These are phyloP conservation scores for Pseudogymnoascus sp. DNA, from an alignment of 2,329 filamentous ascomycete genomes.

Conservation along the genomic window DNA sequence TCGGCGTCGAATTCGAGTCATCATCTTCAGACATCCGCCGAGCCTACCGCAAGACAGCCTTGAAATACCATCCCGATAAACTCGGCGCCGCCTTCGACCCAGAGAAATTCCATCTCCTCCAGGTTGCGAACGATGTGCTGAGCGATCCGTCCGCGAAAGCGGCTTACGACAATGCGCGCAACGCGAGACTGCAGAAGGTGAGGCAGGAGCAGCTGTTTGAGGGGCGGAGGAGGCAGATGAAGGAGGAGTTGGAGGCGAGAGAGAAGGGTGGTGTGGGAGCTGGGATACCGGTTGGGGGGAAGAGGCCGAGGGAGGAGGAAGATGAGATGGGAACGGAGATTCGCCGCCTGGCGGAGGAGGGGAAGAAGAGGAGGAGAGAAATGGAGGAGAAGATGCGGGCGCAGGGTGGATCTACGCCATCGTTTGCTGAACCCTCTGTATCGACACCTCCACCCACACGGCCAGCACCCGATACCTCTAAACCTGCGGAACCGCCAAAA, in stretches of 20 bases:
- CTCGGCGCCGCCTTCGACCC: constrained; percentile 65
- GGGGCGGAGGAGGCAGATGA: constrained; percentile 63
- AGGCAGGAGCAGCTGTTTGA: constrained; percentile 67
- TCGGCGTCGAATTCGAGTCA: constrained; percentile 10
- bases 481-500: constrained; percentile 8
- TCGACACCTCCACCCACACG: constrained; percentile 15
- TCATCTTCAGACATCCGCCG: constrained; percentile 12
- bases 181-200: constrained; percentile 60
- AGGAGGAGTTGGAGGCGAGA: constrained; percentile 74
- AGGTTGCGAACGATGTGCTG: constrained; percentile 79
- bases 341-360: constrained; percentile 43
- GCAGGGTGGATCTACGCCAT: constrained; percentile 12
- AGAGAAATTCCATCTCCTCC: constrained; percentile 75
- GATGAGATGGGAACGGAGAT: constrained; percentile 43
- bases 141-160: constrained; percentile 60
- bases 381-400: constrained; percentile 34
- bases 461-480: constrained; percentile 12
- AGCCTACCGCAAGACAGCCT: constrained; percentile 73
- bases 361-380: constrained; percentile 40
- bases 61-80: constrained; percentile 95
- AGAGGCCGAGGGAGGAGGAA: constrained; percentile 45
- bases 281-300: constrained; percentile 43
- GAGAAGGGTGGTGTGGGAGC: constrained; percentile 47
- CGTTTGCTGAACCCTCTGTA: constrained; percentile 7
- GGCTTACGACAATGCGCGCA: constrained; percentile 69